Percentiles rank a stretch among this genome's conserved stretches.
Conservation (phyloP, 2,329 filamentous ascomycete genomes). For the Fonsecaea nubica region DNA sequence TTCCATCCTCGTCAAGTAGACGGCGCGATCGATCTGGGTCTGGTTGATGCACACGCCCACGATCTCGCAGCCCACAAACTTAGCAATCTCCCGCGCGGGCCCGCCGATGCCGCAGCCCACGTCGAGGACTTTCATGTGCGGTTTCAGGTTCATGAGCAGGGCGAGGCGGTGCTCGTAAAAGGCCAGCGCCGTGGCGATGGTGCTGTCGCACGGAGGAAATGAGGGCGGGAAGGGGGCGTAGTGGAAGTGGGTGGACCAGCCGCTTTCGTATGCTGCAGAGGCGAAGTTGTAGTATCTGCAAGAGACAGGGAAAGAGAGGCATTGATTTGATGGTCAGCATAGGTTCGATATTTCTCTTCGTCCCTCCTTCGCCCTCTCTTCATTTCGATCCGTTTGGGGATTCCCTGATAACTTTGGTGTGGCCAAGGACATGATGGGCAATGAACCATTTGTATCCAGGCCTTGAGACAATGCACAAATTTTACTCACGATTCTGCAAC, state of each 20-base stretch:
- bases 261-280: conserved; percentile 37
- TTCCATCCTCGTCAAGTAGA: conserved; percentile 26
- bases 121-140: conserved; percentile 43
- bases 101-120: conserved; percentile 45
- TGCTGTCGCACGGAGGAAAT: conserved; percentile 25
- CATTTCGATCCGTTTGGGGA: too few species aligned
- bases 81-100: conserved; percentile 43
- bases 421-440: background rate
- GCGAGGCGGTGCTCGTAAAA: conserved; percentile 44
- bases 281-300: conserved; percentile 40
- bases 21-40: conserved; percentile 42
- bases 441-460: background rate
- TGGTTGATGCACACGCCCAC: conserved; percentile 44
- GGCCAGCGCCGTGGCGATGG: conserved; percentile 33
- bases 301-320: too few species aligned
- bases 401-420: too few species aligned
- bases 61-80: conserved; percentile 41
- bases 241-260: conserved; percentile 40
- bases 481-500: conserved; percentile 29
- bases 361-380: too few species aligned
- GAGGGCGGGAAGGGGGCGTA: conserved; percentile 38
- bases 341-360: background rate
- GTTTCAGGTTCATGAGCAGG: conserved; percentile 36
- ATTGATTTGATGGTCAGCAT: background rate
- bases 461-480: background rate